Evolutionary conservation across 306 rosid genomes (phyloP), one percentile per base, ranked within the genome.

Genomic region (Begonia fuchsioides): DNA sequence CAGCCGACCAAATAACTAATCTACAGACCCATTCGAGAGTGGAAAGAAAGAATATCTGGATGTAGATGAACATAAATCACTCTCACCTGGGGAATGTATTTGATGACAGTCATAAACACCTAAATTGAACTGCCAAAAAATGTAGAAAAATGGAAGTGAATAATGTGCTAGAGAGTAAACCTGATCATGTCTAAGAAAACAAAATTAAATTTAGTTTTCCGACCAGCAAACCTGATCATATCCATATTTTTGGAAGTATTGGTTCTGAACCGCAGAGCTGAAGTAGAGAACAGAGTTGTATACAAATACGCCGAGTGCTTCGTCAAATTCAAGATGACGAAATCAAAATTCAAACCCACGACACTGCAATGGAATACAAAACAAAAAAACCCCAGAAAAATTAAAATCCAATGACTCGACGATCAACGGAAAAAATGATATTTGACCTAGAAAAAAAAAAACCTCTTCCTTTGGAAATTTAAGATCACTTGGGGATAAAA

Each of bases 81-180:
- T 40, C 75, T 55, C 49, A 85, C 95, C 98, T 90, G 98, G 15
- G 98, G 98, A 47, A 85, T 75, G 59, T 90, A 90, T 60, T 90
- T 90, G 57, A 90, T 77, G 16, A 72, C 32, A 2, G 98, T 77
- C 95, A 90, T 90, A 55, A 51, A 55, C 20, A 85, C 74, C 85
- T 85, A 95, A 53, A 90, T 90, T 32, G 68, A 64, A 72, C 98
- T 81, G 94, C 75, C 20, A 66, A 45, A 14, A 51, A 10, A 40
- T 3, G 26, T 2, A 19, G 2, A 19, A 19, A 19, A 19, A 19
- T 19, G 26, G 26, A 19, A 19, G 26, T 19, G 26, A 19, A 19
- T 19, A 19, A 19, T 19, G 26, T 19, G 26, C 26, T 19, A 19
- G 26, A 2, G 4, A 19, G 26, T 4, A 19, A 19, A 19, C n/a